Base-by-base conservation (phyloP, 352 stramenopile genomes). In the Globisporangium middletonii region DNA sequence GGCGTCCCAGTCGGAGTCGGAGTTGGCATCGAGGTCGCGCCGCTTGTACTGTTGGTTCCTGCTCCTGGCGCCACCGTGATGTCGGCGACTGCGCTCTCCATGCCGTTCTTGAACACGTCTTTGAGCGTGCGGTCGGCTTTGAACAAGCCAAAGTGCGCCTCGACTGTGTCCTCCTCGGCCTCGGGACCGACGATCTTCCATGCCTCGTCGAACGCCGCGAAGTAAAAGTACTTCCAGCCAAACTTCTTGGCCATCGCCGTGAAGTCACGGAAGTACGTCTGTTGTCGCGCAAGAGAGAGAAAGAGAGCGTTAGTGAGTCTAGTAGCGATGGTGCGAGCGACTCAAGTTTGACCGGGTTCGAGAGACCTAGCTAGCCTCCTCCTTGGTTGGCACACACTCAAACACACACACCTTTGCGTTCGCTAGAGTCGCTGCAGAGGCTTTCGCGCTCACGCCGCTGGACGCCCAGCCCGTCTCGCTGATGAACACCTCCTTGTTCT, bases 91-190 rank as follows among this genome's bases (percentile, higher is more conserved):
- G 33, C 33, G 7, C 33, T 38, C 33, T 28, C 16, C 26, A 3
- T 6, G 37, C 15, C 35, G 35, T 41, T 5, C 16, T 63, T 35
- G 62, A 77, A 76, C 44, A 62, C 37, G 35, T 63, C 48, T 71
- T 89, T 89, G 58, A 89, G 68, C 26, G 53, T 55, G 19, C 77
- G 62, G 35, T 77, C 63, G 26, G 64, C 42, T 26, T 70, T 75
- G 57, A 86, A 87, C 45, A 89, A 53, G 15, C 79, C 77, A 51
- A 89, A 89, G 65, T 88, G 82, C 37, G 75, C 77, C 67, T 89
- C 79, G 46, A 86, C 77, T 27, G 78, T 86, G 54, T 72, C 65
- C 63, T 85, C 73, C 45, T 65, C 74, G 28, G 66, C 65, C 35
- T 73, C 70, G 33, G 64, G 33, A 38, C 33, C 73, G 30, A 61